Evolutionary conservation across 1,284 basidiomycete species (phyloP).

Genomic region (Papiliotrema terrestris): DNA sequence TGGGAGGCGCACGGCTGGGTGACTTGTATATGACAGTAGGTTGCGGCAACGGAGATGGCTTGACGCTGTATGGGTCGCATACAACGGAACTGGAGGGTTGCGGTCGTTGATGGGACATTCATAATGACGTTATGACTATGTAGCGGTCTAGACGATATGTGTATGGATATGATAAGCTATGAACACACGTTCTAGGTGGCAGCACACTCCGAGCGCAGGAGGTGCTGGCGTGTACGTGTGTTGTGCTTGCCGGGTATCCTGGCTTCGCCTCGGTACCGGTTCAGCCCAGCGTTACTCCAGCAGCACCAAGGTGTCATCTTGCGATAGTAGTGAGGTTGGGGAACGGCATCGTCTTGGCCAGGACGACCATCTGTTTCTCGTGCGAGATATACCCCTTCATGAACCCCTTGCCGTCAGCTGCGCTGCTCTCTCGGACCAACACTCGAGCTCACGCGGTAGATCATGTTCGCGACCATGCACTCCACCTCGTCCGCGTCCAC

Average conservation of each 20-base stretch:
- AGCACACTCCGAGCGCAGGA: too few species aligned
- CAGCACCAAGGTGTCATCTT: constrained; percentile 11
- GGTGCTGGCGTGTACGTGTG: too few species aligned
- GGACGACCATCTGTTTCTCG: constrained; percentile 85
- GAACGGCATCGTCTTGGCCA: constrained; percentile 78
- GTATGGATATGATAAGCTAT: too few species aligned
- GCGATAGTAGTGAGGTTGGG: constrained; percentile 52
- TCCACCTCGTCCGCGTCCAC: constrained; percentile 74
- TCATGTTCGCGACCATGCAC: constrained; percentile 90
- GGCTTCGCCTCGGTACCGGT: not conserved
- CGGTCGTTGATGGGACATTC: too few species aligned
- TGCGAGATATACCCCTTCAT: constrained; percentile 96
- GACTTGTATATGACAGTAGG: too few species aligned
- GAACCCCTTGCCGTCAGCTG: constrained; percentile 57
- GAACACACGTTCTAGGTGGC: too few species aligned
- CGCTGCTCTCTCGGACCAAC: not conserved
- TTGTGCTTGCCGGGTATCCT: not conserved
- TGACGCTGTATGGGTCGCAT: not conserved
- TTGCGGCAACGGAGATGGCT: not conserved
- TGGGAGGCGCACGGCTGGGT: too few species aligned
- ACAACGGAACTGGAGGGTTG: not conserved
- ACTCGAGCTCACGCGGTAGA: constrained; percentile 60
- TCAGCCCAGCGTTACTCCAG: not conserved
- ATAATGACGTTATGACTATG: too few species aligned
- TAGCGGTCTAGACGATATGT: too few species aligned